Base-by-base conservation (phyloP, 1,139 yeast species). In the Meyerozyma smithsonii region DNA sequence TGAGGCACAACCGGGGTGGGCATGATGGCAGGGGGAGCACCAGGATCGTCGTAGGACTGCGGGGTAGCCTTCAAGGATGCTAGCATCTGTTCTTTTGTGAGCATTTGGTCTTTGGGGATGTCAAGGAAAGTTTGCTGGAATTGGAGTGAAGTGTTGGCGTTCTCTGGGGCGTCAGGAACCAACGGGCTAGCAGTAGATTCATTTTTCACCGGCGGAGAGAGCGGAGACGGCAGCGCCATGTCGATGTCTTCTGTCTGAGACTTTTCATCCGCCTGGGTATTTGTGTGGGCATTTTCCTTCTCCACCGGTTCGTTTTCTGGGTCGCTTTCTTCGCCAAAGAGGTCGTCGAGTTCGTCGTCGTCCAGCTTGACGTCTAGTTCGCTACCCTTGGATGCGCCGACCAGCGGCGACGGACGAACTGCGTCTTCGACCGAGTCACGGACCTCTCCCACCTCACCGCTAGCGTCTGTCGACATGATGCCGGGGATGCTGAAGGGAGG, bases 21-120 rank as follows among this genome's bases (percentile, higher is more conserved):
- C 21, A 75, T 61, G 8, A 66, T 53, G 0, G 94, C 90, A 3
- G 79, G 63, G 2, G 94, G 94, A 0, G 94, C 92, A 33, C 94
- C 94, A 0, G 94, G 94, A 54, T 84, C 94, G 39, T 70, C 75
- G 50, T 84, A 84, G n/a, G 76, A 63, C 0, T 84, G 84, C 3
- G 68, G 61, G 4, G 70, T 62, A 10, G 58, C 50, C 20, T 50
- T 55, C 23, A 26, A 50, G 39, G 41, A 43, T 47, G 3, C 28
- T 5, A 47, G 47, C 74, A 79, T 77, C 50, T 79, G 78, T 41
- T 77, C 79, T 39, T 72, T 66, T 1, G 84, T 26, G 30, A 26
- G 30, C 30, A 26, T 26, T 14, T 26, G 30, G 42, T 77, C 79
- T 39, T 72, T 66, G 1, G 84, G 84, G 25, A 79, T 78, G 50